Evolutionary conservation across 495 filamentous ascomycete species (phyloP).

Genomic region (Podospora sp.): DNA sequence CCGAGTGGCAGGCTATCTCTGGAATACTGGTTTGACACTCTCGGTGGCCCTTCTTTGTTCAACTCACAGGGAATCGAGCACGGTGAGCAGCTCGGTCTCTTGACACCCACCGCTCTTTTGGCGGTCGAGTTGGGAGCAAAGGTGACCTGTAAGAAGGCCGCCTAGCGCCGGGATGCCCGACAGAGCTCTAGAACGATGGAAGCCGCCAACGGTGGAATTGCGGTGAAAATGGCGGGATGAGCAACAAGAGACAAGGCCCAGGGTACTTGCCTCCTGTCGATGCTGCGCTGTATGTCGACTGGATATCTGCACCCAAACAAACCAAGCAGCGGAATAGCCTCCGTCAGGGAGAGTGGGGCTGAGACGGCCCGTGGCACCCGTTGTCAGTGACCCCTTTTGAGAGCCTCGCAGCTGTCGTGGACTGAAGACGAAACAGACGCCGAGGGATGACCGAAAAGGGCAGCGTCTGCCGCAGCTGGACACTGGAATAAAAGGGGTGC

Average conservation of each 20-base stretch:
- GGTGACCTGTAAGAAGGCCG: conserved; percentile 45
- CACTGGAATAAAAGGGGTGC: neutral
- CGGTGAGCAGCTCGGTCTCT: conserved; percentile 42
- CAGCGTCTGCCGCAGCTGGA: neutral
- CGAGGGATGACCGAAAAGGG: neutral
- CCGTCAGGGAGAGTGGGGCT: neutral
- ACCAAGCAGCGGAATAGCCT: neutral
- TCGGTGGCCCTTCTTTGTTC: conserved; percentile 51
- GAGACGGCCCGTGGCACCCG: neutral
- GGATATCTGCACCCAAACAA: neutral
- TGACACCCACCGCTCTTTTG: conserved; percentile 51
- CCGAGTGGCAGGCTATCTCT: conserved; percentile 36
- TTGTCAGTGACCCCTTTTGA: neutral
- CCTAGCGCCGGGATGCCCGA: conserved; percentile 17
- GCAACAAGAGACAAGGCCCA: neutral
- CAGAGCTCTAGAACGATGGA: neutral
- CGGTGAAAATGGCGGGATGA: conserved; percentile 15
- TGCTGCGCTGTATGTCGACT: neutral
- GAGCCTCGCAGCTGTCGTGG: neutral
- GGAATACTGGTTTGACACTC: conserved; percentile 41
- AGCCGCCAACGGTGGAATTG: conserved; percentile 1
- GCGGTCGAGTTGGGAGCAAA: conserved; percentile 42
- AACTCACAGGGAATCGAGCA: conserved; percentile 48
- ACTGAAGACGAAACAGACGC: neutral
- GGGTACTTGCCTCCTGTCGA: conserved; percentile 5